Evolutionary conservation across 2,329 filamentous ascomycete species (phyloP).

Genomic region (Capronia epimyces): DNA sequence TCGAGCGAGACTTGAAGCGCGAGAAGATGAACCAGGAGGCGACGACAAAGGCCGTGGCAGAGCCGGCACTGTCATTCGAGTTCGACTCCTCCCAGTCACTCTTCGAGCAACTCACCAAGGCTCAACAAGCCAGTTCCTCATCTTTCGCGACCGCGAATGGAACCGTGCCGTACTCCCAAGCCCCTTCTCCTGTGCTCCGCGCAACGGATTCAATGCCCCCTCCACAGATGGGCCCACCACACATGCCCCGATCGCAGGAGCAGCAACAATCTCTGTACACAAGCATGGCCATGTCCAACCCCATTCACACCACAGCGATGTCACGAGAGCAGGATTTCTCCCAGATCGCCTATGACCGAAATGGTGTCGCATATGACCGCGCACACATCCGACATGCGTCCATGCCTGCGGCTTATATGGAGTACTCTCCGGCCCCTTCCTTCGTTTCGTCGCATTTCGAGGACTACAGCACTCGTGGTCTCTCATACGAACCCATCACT

Average conservation of each 20-base stretch:
- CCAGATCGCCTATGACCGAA: conserved; percentile 84
- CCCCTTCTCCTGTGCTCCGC: conserved; percentile 81
- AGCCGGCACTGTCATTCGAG: conserved; percentile 95
- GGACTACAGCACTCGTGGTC: conserved; percentile 91
- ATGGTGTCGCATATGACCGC: conserved; percentile 76
- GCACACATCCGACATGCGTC: conserved; percentile 89
- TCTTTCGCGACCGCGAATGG: conserved; percentile 81
- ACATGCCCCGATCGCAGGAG: conserved; percentile 55
- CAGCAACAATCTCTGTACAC: conserved; percentile 66
- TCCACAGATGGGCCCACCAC: conserved; percentile 69
- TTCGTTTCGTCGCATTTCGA: conserved; percentile 99
- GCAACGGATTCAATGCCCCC: conserved; percentile 92
- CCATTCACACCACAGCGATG: conserved; percentile 62
- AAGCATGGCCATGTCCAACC: conserved; percentile 62
- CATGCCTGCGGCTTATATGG: conserved; percentile 97
- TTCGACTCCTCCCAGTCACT: conserved; percentile 98
- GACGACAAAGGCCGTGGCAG: conserved; percentile 91
- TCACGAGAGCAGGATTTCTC: conserved; percentile 85
- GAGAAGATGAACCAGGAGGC: conserved; percentile 99
- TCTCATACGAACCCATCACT: conserved; percentile 95
- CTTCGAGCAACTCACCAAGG: conserved; percentile 98
- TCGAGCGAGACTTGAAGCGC: conserved; percentile 95
- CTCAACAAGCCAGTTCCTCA: conserved; percentile 96
- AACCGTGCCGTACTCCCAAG: conserved; percentile 64
- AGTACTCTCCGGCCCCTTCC: conserved; percentile 95